Base-by-base conservation (phyloP, 2,329 filamentous ascomycete species). In the Elsinoe arachidis region DNA sequence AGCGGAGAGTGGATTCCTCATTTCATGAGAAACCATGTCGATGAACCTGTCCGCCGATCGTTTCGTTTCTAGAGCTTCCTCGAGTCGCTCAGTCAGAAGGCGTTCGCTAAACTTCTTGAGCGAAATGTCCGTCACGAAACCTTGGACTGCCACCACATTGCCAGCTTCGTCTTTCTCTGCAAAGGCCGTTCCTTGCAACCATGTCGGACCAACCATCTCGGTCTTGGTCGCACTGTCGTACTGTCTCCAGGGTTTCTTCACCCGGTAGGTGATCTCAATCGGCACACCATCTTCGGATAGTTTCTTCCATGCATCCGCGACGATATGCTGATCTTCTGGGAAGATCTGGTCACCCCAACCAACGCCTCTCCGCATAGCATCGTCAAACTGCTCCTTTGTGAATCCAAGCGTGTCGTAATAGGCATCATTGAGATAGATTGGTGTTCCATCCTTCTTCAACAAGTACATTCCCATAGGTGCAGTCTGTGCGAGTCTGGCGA, bases 1-100 rank as follows among this genome's bases (percentile, higher is more conserved):
- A 0, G 74, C 74, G 30, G 66, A 69, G 0, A 76, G 65, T 1
- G 73, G 73, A 55, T 76, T 76, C 1, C 74, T 64, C 66, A 76
- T 74, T 56, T 75, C 73, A 58, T 74, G 72, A 9, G 67, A 70
- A 1, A 64, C 64, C 67, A 70, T 70, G 59, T 70, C 70, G 15
- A 71, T 71, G 56, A 72, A 72, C 34, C 68, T 68, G 57, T 71
- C 69, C 1, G 65, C 69, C 46, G 69, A 65, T 17, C 68, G 59
- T 52, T 71, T 72, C 9, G 65, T 66, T 58, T 72, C 70, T 11
- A 70, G 59, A 2, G 68, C 70, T 49, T 72, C 70, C 41, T 72
- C 63, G 1, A 70, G 63, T 21, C 66, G 62, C 54, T 65, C 63
- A 2, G 64, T 57, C 5, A 69, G 58, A 7, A 71, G 41, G 15